These are phyloP conservation scores for Tuber brumale DNA, from an alignment of 495 filamentous ascomycete genomes.

Conservation along the genomic window DNA sequence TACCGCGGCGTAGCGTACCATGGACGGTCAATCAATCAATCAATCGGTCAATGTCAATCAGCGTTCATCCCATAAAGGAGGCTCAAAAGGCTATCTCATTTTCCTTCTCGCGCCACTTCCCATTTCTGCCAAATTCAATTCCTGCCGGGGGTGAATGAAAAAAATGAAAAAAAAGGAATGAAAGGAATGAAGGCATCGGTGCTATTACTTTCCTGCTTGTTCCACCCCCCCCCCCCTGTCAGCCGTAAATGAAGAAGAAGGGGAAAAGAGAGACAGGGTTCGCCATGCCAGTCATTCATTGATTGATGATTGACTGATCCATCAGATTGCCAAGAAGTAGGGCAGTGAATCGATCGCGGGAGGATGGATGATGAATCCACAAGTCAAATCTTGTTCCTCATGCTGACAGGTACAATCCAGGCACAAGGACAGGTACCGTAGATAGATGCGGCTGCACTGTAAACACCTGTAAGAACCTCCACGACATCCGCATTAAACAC, in stretches of 20 bases:
- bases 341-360: neutral
- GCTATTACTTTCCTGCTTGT: no score
- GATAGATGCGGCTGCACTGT: no score
- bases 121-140: neutral
- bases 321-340: neutral
- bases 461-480: no score
- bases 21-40: neutral
- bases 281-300: neutral
- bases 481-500: no score
- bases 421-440: neutral
- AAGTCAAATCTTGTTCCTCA: neutral
- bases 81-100: neutral
- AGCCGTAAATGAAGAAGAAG: neutral
- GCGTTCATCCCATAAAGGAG: neutral
- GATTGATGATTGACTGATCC: neutral
- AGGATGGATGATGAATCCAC: neutral
- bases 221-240: neutral
- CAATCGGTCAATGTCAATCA: neutral
- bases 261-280: neutral
- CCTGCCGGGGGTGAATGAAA: neutral
- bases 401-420: neutral
- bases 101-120: neutral
- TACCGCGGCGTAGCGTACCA: neutral
- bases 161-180: neutral
- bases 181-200: neutral